Evolutionary conservation across 106 monocot species (phyloP).

Genomic region (Dioscorea zingiberensis): DNA sequence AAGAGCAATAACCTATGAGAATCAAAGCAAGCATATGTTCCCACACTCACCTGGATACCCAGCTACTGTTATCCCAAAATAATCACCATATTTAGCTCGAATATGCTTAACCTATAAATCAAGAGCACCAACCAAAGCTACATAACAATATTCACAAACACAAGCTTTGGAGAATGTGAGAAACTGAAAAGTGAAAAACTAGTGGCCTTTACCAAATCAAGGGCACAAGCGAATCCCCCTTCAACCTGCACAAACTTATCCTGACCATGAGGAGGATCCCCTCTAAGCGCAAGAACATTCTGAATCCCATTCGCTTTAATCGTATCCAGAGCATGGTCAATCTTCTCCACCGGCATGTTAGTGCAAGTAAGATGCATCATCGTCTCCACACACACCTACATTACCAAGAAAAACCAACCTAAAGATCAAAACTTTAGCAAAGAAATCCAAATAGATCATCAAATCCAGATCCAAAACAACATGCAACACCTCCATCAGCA

Average conservation of each 20-base stretch:
- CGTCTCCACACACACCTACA: constrained; percentile 82
- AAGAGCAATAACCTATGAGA: too few relatives aligned
- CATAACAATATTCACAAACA: too few relatives aligned
- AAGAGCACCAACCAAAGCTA: too few relatives aligned
- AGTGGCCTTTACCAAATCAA: constrained; percentile 86
- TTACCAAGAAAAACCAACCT: constrained; percentile 4
- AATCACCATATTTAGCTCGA: constrained; percentile 72
- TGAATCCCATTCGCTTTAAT: constrained; percentile 84
- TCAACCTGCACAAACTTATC: constrained; percentile 85
- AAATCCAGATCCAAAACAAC: not conserved
- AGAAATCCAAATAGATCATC: too few relatives aligned
- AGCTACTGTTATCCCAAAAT: constrained; percentile 90
- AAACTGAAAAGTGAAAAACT: too few relatives aligned
- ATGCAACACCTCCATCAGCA: too few relatives aligned
- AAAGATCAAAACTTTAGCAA: not conserved
- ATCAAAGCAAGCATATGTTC: too few relatives aligned
- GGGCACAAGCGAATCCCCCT: constrained; percentile 84
- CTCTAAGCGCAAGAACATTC: constrained; percentile 90
- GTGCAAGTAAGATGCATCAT: constrained; percentile 98
- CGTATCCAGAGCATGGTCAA: constrained; percentile 68
- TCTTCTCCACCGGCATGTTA: constrained; percentile 94
- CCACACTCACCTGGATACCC: constrained; percentile 92
- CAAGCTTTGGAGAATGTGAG: too few relatives aligned
- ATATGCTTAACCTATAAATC: constrained; percentile 71
- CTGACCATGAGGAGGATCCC: constrained; percentile 87